phyloP scores from a whole-genome alignment of 1,139 yeast species.

The Protomyces gravidus region DNA sequence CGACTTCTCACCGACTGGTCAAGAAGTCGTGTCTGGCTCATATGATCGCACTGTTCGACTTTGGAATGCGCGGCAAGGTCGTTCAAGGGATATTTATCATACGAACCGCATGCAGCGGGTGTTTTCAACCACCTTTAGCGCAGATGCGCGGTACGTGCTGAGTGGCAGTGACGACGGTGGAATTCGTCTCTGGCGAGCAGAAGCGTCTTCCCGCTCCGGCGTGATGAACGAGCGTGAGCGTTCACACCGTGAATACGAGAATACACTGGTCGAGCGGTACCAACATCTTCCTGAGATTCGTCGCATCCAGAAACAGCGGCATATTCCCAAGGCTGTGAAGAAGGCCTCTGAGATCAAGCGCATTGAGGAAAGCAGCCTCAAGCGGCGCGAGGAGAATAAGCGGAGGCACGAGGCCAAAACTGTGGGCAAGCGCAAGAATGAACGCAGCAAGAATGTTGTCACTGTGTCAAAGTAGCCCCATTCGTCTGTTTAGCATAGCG shows the following conservation, averaged over 20 bases:
- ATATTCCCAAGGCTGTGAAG: conserved; percentile 78
- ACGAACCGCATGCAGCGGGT: conserved; percentile 97
- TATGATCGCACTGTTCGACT: conserved; percentile 90
- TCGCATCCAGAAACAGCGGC: conserved; percentile 87
- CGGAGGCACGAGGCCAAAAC: conserved; percentile 70
- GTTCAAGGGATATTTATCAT: conserved; percentile 89
- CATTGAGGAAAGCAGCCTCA: conserved; percentile 64
- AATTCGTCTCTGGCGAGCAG: conserved; percentile 85
- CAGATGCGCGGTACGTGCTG: conserved; percentile 80
- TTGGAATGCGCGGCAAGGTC: conserved; percentile 72
- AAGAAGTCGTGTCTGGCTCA: conserved; percentile 90
- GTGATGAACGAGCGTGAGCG: conserved; percentile 78
- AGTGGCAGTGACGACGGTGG: conserved; percentile 97
- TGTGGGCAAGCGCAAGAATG: conserved; percentile 30
- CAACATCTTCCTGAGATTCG: conserved; percentile 95
- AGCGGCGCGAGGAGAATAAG: conserved; percentile 75
- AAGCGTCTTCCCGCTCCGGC: conserved; percentile 76
- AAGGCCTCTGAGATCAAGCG: conserved; percentile 83
- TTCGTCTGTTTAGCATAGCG: neutral
- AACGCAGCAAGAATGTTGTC: conserved; percentile 19
- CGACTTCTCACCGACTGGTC: conserved; percentile 95
- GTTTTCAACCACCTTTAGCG: conserved; percentile 74
- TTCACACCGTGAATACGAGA: conserved; percentile 81
- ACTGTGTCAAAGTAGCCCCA: conserved; percentile 16
- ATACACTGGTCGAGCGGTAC: conserved; percentile 83